Conservation (phyloP, 306 rosid genomes). For the Bauhinia variegata region DNA sequence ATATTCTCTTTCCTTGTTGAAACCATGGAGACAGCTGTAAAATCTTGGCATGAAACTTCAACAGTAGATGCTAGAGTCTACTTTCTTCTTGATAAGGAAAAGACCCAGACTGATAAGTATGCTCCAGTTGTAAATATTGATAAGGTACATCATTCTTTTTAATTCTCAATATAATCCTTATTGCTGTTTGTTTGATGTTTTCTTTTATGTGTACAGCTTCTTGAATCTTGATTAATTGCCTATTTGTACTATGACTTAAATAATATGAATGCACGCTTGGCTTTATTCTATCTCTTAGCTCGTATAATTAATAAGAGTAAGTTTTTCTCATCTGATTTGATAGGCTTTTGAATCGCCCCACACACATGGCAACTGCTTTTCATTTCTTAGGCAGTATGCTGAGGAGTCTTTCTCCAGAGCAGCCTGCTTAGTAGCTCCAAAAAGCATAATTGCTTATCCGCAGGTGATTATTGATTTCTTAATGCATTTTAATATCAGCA, state of each 20-base stretch:
- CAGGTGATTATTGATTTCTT: constrained; percentile 64
- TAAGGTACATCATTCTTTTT: constrained; percentile 60
- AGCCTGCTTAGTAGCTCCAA: constrained; percentile 90
- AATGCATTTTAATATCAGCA: constrained; percentile 3
- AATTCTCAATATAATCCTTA: constrained; percentile 9
- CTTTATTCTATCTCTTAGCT: constrained; percentile 25
- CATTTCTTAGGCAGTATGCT: constrained; percentile 93
- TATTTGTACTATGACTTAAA: constrained; percentile 1
- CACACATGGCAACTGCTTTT: constrained; percentile 72
- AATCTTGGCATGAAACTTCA: constrained; percentile 84
- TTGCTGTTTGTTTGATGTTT: constrained; percentile 19
- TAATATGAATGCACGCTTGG: constrained; percentile 25
- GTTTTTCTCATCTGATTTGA: constrained; percentile 33
- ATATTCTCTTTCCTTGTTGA: constrained; percentile 77
- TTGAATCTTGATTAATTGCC: neutral
- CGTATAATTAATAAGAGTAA: constrained; percentile 10
- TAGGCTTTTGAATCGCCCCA: constrained; percentile 98
- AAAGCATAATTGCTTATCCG: constrained; percentile 88
- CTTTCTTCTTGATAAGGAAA: constrained; percentile 87
- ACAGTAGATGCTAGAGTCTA: constrained; percentile 85
- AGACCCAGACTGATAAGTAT: constrained; percentile 79
- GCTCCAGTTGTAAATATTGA: constrained; percentile 90
- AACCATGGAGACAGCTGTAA: constrained; percentile 93
- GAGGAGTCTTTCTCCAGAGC: constrained; percentile 87
- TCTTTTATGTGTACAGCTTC: constrained; percentile 1